Evolutionary conservation across 1,139 yeast genomes (phyloP).

Genomic region (Yamadazyma taylorii): DNA sequence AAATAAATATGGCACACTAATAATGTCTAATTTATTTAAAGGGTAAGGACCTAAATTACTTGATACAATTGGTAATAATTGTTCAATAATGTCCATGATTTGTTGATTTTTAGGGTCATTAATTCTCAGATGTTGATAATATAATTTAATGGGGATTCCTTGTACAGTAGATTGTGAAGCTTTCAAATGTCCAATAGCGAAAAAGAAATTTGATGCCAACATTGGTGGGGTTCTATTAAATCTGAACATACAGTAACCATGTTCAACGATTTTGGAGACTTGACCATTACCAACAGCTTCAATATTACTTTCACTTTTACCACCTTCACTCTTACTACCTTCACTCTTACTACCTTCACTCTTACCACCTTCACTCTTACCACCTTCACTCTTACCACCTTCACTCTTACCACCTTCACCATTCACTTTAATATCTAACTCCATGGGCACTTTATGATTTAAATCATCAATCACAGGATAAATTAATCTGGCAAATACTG

Average conservation of each 20-base stretch:
- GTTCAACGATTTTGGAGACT: too few species aligned
- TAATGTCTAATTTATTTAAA: constrained; percentile 60
- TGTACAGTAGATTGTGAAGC: constrained; percentile 24
- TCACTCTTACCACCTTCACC: too few species aligned
- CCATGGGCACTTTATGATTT: constrained; percentile 50
- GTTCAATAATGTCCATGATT: constrained; percentile 47
- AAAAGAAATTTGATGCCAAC: constrained; percentile 63
- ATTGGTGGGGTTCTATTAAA: constrained; percentile 59
- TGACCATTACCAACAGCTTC: too few species aligned
- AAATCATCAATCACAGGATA: constrained; percentile 71
- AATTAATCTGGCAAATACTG: constrained; percentile 57
- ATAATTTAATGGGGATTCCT: constrained; percentile 48
- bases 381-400: too few species aligned
- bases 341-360: too few species aligned
- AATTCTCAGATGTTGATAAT: constrained; percentile 49
- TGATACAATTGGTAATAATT: constrained; percentile 47
- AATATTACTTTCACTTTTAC: constrained; percentile 24
- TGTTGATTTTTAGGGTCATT: constrained; percentile 31
- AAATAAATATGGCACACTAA: constrained; percentile 64
- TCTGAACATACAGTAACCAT: too few species aligned
- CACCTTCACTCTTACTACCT: too few species aligned
- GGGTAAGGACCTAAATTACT: constrained; percentile 51
- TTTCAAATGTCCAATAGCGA: constrained; percentile 64
- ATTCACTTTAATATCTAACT: constrained; percentile 48
- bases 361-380: too few species aligned